Base-by-base conservation (phyloP, 2,329 filamentous ascomycete genomes). In the Diaporthe vaccinii region DNA sequence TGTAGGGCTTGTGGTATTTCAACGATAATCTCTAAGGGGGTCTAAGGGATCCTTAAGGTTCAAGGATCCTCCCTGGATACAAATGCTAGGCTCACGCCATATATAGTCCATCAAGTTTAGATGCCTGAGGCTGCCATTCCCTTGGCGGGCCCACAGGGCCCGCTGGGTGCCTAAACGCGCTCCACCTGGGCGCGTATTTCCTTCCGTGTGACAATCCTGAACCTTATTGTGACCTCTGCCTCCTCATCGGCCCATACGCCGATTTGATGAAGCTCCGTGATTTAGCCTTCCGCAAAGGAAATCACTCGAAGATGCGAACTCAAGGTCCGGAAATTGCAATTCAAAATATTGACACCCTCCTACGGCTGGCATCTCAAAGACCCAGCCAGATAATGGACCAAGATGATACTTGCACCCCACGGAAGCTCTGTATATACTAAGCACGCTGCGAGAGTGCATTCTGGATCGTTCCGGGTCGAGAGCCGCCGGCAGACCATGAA, bases 211-310 rank as follows among this genome's bases (percentile, higher is more conserved):
- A n/a, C n/a, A n/a, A n/a, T n/a, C 14, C 25, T 25, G n/a, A 68
- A 68, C 65, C n/a, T 53, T 68, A 53, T 36, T 53, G 46, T 46
- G 20, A 53, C 65, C 65, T 49, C 65, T 25, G 34, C n/a, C 34
- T 36, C 65, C 31, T 68, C 65, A 36, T 17, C 46, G 65, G 65
- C 34, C 46, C 28, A 22, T 28, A 14, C 28, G 46, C 65, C 65
- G 31, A 41, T 36, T 53, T 46, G 12, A 34, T 51, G 20, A 53
- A 53, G 62, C 46, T 39, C 46, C 62, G 62, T 2, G 31, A 53
- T 25, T 53, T 68, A 68, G 31, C 31, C 46, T 53, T 51, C 12
- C 44, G 22, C 39, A 39, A 22, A 28, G 7, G 22, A 39, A 25
- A 53, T n/a, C 6, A 34, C 46, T 20, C 28, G 28, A 36, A 49